These are phyloP conservation scores for Penicillium atrosanguineum DNA, from an alignment of 495 filamentous ascomycete species.

Conservation along the genomic window DNA sequence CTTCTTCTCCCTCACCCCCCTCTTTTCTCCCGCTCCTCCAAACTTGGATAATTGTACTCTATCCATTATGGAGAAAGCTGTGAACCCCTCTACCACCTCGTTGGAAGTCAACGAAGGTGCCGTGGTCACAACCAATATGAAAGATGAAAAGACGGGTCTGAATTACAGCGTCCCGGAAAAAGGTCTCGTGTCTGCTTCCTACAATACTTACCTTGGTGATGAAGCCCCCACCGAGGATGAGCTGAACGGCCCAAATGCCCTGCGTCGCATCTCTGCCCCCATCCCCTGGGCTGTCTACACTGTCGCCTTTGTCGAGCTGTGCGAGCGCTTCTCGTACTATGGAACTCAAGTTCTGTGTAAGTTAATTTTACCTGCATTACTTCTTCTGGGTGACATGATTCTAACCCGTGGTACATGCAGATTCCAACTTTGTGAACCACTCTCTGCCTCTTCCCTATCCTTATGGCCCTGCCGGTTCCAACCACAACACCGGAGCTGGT, in stretches of 20 bases:
- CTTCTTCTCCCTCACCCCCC: not conserved
- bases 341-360: constrained; percentile 23
- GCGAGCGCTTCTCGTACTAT: constrained; percentile 14
- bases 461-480: constrained; percentile 20
- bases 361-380: not conserved
- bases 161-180: constrained; percentile 12
- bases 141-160: not conserved
- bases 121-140: not conserved
- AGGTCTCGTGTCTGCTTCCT: constrained; percentile 13
- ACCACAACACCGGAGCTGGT: constrained; percentile 23
- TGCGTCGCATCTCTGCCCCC: constrained; percentile 23
- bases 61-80: constrained; percentile 11
- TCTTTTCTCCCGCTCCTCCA: not conserved
- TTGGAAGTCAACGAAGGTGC: constrained; percentile 12
- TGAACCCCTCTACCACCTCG: constrained; percentile 5
- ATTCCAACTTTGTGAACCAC: constrained; percentile 26
- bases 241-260: constrained; percentile 11
- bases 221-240: constrained; percentile 19
- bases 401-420: not conserved
- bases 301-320: constrained; percentile 16
- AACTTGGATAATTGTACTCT: not conserved
- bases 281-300: constrained; percentile 26
- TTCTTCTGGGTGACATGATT: not conserved
- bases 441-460: constrained; percentile 17
- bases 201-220: constrained; percentile 13